Conservation (phyloP, 2,329 filamentous ascomycete species). For the Colletotrichum cuscutae region DNA sequence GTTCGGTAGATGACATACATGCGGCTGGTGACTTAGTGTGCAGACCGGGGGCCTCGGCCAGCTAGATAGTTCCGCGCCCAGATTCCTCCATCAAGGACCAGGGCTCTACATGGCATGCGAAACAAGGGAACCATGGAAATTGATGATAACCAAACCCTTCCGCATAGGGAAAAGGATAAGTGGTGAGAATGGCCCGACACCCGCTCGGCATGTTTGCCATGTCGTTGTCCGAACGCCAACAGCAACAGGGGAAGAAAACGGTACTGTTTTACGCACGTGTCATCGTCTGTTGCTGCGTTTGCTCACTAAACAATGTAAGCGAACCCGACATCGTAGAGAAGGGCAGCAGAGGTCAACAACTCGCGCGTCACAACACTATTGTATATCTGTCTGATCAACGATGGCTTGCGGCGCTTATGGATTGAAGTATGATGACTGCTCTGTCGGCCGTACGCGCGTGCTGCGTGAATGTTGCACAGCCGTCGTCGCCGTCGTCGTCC, state of each 20-base stretch:
- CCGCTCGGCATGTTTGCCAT: slow-evolving; percentile 44
- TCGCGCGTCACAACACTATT: slow-evolving; percentile 21
- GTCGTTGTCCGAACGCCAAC: slow-evolving; percentile 50
- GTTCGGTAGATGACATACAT: slow-evolving; percentile 34
- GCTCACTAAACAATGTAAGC: slow-evolving; percentile 1
- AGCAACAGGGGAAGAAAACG: slow-evolving; percentile 37
- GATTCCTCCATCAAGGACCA: slow-evolving; percentile 13
- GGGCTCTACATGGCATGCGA: background rate
- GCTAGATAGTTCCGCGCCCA: background rate
- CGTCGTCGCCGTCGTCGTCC: background rate
- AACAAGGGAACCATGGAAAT: background rate
- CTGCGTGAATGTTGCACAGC: background rate
- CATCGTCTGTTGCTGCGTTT: slow-evolving; percentile 12
- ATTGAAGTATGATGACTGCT: background rate
- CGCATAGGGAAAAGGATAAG: slow-evolving; percentile 27
- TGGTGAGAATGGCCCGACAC: slow-evolving; percentile 40
- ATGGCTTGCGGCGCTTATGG: background rate
- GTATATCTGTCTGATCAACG: background rate
- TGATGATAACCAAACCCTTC: background rate
- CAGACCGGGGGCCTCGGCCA: slow-evolving; percentile 10
- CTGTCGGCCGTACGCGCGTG: background rate
- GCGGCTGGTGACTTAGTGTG: slow-evolving; percentile 7
- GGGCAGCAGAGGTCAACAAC: slow-evolving; percentile 1
- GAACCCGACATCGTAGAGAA: slow-evolving; percentile 8
- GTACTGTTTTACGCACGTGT: slow-evolving; percentile 1